phyloP scores from a whole-genome alignment of 345 rosid genomes.

The Eucalyptus viminalis region DNA sequence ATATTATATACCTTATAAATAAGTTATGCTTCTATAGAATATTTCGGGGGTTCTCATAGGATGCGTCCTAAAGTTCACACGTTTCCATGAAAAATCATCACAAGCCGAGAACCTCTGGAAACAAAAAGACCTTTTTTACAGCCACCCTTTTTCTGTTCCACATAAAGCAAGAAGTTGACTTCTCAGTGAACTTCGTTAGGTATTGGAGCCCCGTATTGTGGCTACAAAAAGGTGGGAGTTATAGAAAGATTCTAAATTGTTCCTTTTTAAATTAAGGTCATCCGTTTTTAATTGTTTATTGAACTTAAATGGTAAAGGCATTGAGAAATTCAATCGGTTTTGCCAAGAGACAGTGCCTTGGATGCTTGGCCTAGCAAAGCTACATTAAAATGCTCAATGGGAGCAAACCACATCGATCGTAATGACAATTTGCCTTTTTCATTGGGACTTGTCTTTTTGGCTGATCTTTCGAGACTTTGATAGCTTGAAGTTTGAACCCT shows the following conservation, averaged over 20 bases:
- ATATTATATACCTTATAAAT: background rate
- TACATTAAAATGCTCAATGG: background rate
- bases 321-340: background rate
- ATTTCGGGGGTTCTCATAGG: background rate
- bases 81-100: background rate
- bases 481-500: background rate
- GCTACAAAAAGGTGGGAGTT: background rate
- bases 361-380: background rate
- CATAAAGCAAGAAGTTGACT: background rate
- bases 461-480: background rate
- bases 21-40: background rate
- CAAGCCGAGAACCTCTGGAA: background rate
- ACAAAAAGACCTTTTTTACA: background rate
- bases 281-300: background rate
- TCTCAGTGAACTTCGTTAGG: background rate
- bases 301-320: background rate
- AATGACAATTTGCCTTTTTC: background rate
- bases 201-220: background rate
- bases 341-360: background rate
- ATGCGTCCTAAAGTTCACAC: background rate
- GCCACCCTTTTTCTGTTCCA: background rate
- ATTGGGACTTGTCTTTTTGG: background rate
- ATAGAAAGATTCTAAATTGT: background rate
- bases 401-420: background rate
- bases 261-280: background rate